Conservation (phyloP, 257 asterid species). For the Thymus quinquecostatus region DNA sequence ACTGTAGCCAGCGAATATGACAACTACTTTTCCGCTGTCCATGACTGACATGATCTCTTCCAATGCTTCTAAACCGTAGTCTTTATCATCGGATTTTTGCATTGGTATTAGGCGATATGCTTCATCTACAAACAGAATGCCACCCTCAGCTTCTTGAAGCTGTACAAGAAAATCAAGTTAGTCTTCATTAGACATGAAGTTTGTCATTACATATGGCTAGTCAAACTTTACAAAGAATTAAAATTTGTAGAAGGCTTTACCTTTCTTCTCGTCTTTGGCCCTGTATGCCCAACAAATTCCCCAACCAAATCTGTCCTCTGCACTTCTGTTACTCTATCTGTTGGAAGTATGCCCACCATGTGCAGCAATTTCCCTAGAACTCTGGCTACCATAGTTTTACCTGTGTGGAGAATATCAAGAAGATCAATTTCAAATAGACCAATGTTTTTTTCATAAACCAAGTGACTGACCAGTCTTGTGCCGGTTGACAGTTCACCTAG, state of each 20-base stretch:
- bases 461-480: background rate
- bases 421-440: background rate
- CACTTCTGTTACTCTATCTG: conserved; percentile 84
- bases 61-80: conserved; percentile 86
- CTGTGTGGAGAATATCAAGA: conserved; percentile 43
- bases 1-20: conserved; percentile 93
- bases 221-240: background rate
- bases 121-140: conserved; percentile 91
- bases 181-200: conserved; percentile 2
- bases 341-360: conserved; percentile 86
- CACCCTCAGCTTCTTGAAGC: conserved; percentile 94
- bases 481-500: conserved; percentile 3
- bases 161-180: conserved; percentile 33
- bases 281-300: conserved; percentile 84
- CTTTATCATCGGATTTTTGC: conserved; percentile 80
- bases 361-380: conserved; percentile 80
- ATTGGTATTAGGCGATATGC: conserved; percentile 90
- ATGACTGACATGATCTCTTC: conserved; percentile 96
- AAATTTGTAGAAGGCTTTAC: conserved; percentile 31
- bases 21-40: conserved; percentile 90
- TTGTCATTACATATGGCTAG: background rate
- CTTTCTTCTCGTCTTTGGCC: conserved; percentile 82
- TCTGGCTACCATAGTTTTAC: conserved; percentile 91
- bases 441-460: background rate
- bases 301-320: conserved; percentile 95